Evolutionary conservation across 2,329 filamentous ascomycete species (phyloP), one percentile per base, ranked within the genome.

Genomic region (Sarocladiaceae sp.): DNA sequence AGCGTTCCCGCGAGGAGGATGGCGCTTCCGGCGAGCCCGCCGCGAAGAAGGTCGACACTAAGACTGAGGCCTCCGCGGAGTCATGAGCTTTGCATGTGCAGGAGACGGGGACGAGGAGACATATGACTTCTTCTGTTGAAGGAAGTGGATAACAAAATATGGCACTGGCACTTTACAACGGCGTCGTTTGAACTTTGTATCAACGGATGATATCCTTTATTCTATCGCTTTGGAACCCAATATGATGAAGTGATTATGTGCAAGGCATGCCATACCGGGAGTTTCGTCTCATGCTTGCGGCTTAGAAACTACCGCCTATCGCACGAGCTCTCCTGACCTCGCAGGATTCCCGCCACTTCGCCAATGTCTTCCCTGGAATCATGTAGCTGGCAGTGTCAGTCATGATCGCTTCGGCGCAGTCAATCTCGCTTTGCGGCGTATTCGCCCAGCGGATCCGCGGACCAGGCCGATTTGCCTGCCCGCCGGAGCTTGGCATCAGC

Each of bases 1-100:
- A 84, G 72, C 80, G 81, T 52, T 57, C 70, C 28, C 76, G 79
- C 51, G 79, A 83, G 10, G 78, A 80, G 8, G 78, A 78, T 26
- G 70, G 63, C 40, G 64, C 60, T 26, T 59, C 63, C 3, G 60
- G 62, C 12, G 69, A 64, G 53, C 78, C 74, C 26, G 71, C 79
- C 3, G 74, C 80, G 18, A 86, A 86, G 75, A 86, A 86, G 71
- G 75, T 83, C 36, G 80, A 86, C 57, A 69, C 64, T 62, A 80
- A 81, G 71, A 31, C 26, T 6, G 63, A 71, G 42, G 44, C 28
- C 2, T 20, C 50, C 17, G 33, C 42, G 11, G 50, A 52, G 50
- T 52, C 50, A 52, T 52, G 37, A 42, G 23, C 11, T 17, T 8
- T 7, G 12, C 13, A 18, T 11, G 37, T 11, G 13, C 8, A 48